These are phyloP conservation scores for Paramecium primaurelia DNA, from an alignment of 73 alveolate genomes.

Conservation along the genomic window DNA sequence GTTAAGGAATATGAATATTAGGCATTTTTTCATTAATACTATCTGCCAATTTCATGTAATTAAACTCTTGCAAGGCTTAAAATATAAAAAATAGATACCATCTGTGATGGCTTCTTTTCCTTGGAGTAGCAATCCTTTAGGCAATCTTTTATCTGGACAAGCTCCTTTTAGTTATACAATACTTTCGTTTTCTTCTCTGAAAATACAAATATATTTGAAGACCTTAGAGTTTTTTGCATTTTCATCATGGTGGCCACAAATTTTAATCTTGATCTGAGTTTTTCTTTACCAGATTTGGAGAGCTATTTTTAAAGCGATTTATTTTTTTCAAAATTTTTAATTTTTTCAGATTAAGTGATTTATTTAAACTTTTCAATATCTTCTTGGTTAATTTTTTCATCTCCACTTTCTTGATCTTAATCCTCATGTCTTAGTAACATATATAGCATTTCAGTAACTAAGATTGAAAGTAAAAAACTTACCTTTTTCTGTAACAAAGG, in stretches of 20 bases:
- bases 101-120: constrained; percentile 67
- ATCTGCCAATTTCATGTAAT: constrained; percentile 13
- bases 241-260: constrained; percentile 62
- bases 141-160: constrained; percentile 91
- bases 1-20: not conserved
- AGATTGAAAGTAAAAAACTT: not conserved
- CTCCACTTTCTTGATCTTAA: constrained; percentile 40
- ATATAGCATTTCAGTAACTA: constrained; percentile 78
- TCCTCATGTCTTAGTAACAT: constrained; percentile 61
- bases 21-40: constrained; percentile 39
- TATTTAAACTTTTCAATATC: constrained; percentile 34
- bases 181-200: constrained; percentile 75
- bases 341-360: not conserved
- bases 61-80: constrained; percentile 3
- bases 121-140: constrained; percentile 82
- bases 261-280: constrained; percentile 28
- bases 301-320: not conserved
- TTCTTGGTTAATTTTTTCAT: constrained; percentile 5
- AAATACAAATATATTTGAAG: not conserved
- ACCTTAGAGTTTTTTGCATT: constrained; percentile 53
- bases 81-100: not conserved
- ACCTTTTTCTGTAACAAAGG: constrained; percentile 87
- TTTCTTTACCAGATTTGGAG: not conserved
- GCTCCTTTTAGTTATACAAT: constrained; percentile 91
- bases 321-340: not conserved